Conservation (phyloP, 1,284 basidiomycete species). For the Exobasidium cylindrosporum region DNA sequence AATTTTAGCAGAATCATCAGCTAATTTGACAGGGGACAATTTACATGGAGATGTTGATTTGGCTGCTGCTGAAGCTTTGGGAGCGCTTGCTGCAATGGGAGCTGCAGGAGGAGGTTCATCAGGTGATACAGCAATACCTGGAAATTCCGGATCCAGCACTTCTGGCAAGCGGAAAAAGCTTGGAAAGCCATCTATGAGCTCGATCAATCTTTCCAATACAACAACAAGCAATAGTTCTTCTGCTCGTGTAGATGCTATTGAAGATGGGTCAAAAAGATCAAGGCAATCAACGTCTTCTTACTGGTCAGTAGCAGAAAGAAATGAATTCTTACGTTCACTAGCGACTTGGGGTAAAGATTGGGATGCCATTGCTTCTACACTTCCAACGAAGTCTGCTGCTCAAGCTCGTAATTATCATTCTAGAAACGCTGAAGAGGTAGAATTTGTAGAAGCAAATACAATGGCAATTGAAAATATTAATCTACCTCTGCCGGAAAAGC, state of each 20-base stretch:
- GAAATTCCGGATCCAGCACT: no score
- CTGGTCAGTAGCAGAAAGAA: conserved; percentile 62
- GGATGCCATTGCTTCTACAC: conserved; percentile 68
- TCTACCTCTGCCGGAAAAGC: conserved; percentile 25
- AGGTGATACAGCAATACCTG: conserved; percentile 11
- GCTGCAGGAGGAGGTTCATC: background rate
- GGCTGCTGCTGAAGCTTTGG: conserved; percentile 56
- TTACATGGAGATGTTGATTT: conserved; percentile 50
- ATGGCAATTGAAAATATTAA: conserved; percentile 35
- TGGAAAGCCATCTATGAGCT: background rate
- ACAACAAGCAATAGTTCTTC: background rate
- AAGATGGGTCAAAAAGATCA: conserved; percentile 34
- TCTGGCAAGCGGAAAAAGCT: background rate
- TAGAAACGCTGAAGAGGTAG: conserved; percentile 41
- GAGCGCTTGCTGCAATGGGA: conserved; percentile 43
- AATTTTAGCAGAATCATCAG: background rate
- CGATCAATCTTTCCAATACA: background rate
- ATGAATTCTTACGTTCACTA: conserved; percentile 66
- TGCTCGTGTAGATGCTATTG: background rate
- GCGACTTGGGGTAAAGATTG: conserved; percentile 71
- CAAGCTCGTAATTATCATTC: conserved; percentile 71
- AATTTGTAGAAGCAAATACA: conserved; percentile 42
- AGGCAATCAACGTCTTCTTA: conserved; percentile 56
- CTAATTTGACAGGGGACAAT: background rate
- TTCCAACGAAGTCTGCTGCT: conserved; percentile 74